Evolutionary conservation across 306 rosid genomes (phyloP), one percentile per base, ranked within the genome.

Genomic region (Senna siamea): DNA sequence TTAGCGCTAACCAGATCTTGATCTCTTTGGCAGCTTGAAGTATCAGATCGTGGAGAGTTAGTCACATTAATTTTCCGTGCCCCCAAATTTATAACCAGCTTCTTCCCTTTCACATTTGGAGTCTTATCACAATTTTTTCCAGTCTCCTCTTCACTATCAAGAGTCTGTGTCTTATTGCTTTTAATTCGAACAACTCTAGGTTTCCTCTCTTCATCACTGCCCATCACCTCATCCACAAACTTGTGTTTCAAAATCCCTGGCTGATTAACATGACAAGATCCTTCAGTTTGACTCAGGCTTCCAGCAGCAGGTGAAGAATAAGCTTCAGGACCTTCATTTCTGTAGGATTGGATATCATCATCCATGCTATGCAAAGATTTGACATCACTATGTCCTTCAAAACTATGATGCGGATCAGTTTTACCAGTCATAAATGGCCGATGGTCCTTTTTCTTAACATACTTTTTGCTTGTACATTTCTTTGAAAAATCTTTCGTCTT

Each of bases 201-300:
- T 47, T 81, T 78, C 83, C 85, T 86, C 72, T 90, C 96, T 85
- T 87, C 99, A 82, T 92, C 96, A 68, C 88, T 90, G 67, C 85
- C 87, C 98, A 92, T 95, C 78, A 95, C 97, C 79, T 95, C 99
- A 65, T 95, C 89, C 57, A 95, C 97, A 85, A 82, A 90, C 85
- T 90, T 90, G 63, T 81, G 98, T 80, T 95, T 95, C 79, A 86
- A 83, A 61, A 66, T 75, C 38, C 89, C 93, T 62, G 89, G 83
- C 68, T 84, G 85, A 63, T 79, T 92, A 76, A 83, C 43, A 15
- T 84, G 81, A 79, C 73, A 75, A 38, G 82, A 43, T 74, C 83
- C 92, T 69, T 90, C 95, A 30, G 86, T 80, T 53, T 85, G 89
- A 81, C 84, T 76, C 79, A 81, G 68, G 80, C 91, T 88, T 83